A percentile compares a stretch with the other conserved stretches of the same genome.
phyloP scores from a whole-genome alignment of 192 early-diverging fungal species.

The Mortierella claussenii region DNA sequence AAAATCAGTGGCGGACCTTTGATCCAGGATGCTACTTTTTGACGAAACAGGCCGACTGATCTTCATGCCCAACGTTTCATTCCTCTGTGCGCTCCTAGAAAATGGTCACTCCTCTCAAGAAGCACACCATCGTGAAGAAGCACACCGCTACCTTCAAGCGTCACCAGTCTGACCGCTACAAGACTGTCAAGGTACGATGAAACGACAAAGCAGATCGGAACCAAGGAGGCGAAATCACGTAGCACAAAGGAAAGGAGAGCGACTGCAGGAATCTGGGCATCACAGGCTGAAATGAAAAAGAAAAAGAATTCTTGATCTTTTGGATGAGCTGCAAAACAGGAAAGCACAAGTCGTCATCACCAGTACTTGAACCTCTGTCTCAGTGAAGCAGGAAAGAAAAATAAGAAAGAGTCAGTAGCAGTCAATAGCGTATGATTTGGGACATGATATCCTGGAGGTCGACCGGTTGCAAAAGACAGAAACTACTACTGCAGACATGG shows the following conservation, averaged over 20 bases:
- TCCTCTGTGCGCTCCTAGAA: constrained; percentile 43
- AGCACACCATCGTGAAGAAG: constrained; percentile 99
- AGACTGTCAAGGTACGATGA: constrained; percentile 85
- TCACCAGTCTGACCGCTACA: constrained; percentile 99
- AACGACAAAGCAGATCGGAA: too few species aligned
- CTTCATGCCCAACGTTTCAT: not conserved
- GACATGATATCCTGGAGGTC: too few species aligned
- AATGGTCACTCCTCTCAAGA: constrained; percentile 96
- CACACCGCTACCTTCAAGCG: constrained; percentile 96
- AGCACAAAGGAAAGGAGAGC: too few species aligned
- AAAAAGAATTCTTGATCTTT: too few species aligned
- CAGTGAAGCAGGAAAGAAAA: not conserved
- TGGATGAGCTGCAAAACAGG: too few species aligned
- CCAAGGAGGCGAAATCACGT: too few species aligned
- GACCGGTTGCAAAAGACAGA: too few species aligned
- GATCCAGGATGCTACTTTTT: constrained; percentile 3
- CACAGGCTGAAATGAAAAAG: too few species aligned
- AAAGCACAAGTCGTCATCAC: too few species aligned
- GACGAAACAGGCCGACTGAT: constrained; percentile 14
- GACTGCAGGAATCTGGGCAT: too few species aligned
- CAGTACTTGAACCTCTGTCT: too few species aligned
- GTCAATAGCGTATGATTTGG: not conserved
- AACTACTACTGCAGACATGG: too few species aligned
- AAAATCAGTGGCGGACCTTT: constrained; percentile 1
- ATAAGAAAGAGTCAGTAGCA: not conserved